Evolutionary conservation across 768 basidiomycete species (phyloP), one percentile per base, ranked within the genome.

Genomic region (Melanogaster broomeanus): DNA sequence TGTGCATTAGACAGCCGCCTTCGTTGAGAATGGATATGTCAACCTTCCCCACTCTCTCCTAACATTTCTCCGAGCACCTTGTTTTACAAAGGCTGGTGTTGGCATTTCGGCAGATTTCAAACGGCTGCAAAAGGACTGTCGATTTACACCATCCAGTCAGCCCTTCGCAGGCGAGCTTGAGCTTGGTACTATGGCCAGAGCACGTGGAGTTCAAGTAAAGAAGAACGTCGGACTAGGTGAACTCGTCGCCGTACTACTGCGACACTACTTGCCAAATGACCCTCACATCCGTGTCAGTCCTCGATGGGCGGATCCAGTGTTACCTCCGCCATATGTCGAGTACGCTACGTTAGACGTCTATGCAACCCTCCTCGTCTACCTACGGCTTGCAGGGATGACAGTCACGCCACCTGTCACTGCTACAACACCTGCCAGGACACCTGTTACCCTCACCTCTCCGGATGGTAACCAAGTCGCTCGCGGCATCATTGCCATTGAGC

Each of bases 161-260:
- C 34, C 56, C 5, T 70, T 72, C 51, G 40, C 42, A 16, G 67
- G 68, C 21, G 63, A 41, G 9, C 19, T 71, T 37, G 63, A 72
- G 35, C 60, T 73, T 47, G 69, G 60, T 5, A 44, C 45, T 3
- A 45, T 61, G 41, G 67, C 69, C 3, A 72, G 72, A 44, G 61
- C 66, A 4, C 52, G 60, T 4, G 45, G 53, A 6, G 19, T 64
- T 9, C 43, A 60, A 1, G 33, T 46, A 2, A 53, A 49, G 51
- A 62, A 63, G 6, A 52, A 51, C 37, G 48, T 55, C 25, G 47
- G 69, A n/a, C 63, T 73, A 19, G 56, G 64, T 2, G 70, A 74
- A 44, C 56, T 73, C 2, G 62, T 53, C 38, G 70, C 65, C 24
- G 19, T 24, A 2, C 57, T 72, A 24, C 61, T 74, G 3, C 38